These are phyloP conservation scores for Carallia pectinifolia DNA, from an alignment of 345 rosid genomes.

Conservation along the genomic window DNA sequence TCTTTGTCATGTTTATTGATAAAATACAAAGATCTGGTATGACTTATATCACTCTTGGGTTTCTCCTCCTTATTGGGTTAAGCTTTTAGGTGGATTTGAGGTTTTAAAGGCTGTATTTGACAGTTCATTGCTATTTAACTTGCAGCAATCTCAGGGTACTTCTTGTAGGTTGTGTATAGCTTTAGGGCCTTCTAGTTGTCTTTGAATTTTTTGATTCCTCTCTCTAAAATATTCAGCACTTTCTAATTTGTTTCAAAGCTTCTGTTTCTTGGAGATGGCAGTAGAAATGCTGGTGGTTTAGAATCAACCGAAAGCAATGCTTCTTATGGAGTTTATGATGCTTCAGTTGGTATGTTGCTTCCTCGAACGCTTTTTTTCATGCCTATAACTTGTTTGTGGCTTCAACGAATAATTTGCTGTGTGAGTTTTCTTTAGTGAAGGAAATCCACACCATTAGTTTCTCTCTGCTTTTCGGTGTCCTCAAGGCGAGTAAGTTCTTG, in stretches of 20 bases:
- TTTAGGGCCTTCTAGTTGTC: too few relatives aligned
- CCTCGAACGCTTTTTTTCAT: not conserved
- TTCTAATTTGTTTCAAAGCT: not conserved
- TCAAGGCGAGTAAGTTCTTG: slow-evolving; percentile 85
- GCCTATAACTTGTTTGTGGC: not conserved
- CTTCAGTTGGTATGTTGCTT: slow-evolving; percentile 66
- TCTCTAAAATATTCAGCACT: too few relatives aligned
- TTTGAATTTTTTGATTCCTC: too few relatives aligned
- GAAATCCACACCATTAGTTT: slow-evolving; percentile 16
- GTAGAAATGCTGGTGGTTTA: not conserved
- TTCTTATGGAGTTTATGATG: slow-evolving; percentile 59
- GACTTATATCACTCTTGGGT: too few relatives aligned
- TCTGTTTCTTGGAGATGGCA: not conserved
- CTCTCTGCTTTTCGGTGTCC: slow-evolving; percentile 45
- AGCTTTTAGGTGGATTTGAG: too few relatives aligned
- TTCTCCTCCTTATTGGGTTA: too few relatives aligned
- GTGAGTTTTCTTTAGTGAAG: slow-evolving; percentile 5
- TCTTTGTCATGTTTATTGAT: too few relatives aligned
- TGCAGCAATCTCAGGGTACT: too few relatives aligned
- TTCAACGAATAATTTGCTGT: not conserved
- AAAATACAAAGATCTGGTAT: too few relatives aligned
- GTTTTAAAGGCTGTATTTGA: too few relatives aligned
- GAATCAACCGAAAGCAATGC: slow-evolving; percentile 63
- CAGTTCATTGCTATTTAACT: too few relatives aligned
- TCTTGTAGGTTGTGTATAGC: too few relatives aligned